A percentile compares a stretch with the other conserved stretches of the same genome.
These are phyloP conservation scores for Coemansia javaensis DNA, from an alignment of 192 early-diverging fungal genomes.

Conservation along the genomic window DNA sequence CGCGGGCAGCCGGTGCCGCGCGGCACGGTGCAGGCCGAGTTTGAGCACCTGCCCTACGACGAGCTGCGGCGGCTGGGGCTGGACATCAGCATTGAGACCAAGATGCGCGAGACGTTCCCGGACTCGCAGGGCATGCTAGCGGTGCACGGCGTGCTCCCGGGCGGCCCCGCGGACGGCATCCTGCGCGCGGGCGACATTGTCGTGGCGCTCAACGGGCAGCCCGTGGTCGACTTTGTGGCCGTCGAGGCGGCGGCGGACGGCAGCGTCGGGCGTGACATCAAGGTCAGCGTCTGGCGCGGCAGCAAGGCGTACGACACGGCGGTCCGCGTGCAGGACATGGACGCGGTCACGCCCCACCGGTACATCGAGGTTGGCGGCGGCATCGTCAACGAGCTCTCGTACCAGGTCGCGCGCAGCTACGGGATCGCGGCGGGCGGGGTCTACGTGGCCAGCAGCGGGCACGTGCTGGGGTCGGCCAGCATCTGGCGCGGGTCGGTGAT, in stretches of 20 bases:
- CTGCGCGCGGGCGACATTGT: slow-evolving; percentile 71
- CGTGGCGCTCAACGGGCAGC: slow-evolving; percentile 55
- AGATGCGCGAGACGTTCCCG: slow-evolving; percentile 61
- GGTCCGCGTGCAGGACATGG: slow-evolving; percentile 63
- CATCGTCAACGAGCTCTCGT: slow-evolving; percentile 71
- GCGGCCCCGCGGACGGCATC: slow-evolving; percentile 62
- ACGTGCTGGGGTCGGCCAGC: slow-evolving; percentile 62
- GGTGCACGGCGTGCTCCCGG: slow-evolving; percentile 57
- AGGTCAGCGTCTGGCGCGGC: slow-evolving; percentile 59
- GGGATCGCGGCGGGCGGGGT: slow-evolving; percentile 67
- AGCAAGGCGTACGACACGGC: slow-evolving; percentile 43
- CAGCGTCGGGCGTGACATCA: slow-evolving; percentile 49
- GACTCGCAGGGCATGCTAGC: slow-evolving; percentile 68
- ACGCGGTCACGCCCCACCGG: slow-evolving; percentile 73
- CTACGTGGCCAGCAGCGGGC: slow-evolving; percentile 72
- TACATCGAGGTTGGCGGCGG: slow-evolving; percentile 89
- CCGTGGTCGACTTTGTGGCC: slow-evolving; percentile 61
- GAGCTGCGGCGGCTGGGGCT: slow-evolving; percentile 70
- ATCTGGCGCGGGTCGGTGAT: slow-evolving; percentile 71
- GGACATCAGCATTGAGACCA: slow-evolving; percentile 57
- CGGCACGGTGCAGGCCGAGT: slow-evolving; percentile 72
- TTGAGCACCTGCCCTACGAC: slow-evolving; percentile 70
- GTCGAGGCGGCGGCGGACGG: slow-evolving; percentile 59
- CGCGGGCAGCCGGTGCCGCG: slow-evolving; percentile 57
- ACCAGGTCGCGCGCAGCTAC: slow-evolving; percentile 72